These are phyloP conservation scores for Aphanomyces astaci DNA, from an alignment of 352 stramenopile genomes.

Conservation along the genomic window DNA sequence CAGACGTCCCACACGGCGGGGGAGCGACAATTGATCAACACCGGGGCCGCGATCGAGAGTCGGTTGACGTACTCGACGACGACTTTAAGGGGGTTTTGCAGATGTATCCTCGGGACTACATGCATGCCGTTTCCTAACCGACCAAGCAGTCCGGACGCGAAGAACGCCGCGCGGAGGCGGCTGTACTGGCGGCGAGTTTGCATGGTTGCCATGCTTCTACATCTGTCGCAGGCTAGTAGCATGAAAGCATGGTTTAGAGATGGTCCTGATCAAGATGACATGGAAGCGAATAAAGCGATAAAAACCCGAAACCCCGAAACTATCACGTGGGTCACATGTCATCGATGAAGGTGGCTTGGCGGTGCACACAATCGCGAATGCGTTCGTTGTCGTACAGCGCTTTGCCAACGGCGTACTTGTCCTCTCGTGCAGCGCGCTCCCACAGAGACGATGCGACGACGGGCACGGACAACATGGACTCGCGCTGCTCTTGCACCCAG, in stretches of 20 bases:
- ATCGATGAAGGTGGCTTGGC: constrained; percentile 2
- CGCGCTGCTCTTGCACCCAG: neutral
- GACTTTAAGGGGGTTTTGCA: neutral
- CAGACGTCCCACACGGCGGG: neutral
- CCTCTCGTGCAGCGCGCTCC: neutral
- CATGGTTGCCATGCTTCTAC: constrained; percentile 3
- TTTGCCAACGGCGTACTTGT: neutral
- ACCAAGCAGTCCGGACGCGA: neutral
- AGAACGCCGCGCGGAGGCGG: neutral
- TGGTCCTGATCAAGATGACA: neutral
- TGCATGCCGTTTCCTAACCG: neutral
- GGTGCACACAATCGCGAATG: neutral
- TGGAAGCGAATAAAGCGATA: neutral
- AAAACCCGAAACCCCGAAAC: neutral
- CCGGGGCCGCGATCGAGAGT: neutral
- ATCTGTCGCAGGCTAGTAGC: neutral
- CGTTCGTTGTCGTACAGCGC: constrained; percentile 9
- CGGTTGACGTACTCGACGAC: neutral
- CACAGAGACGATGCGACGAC: neutral
- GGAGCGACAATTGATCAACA: neutral
- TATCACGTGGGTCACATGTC: neutral
- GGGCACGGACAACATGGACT: neutral
- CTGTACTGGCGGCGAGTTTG: constrained; percentile 2
- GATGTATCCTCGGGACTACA: neutral
- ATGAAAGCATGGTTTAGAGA: neutral